Base-by-base conservation (phyloP, 2,329 filamentous ascomycete species). In the Trichoderma sp. region DNA sequence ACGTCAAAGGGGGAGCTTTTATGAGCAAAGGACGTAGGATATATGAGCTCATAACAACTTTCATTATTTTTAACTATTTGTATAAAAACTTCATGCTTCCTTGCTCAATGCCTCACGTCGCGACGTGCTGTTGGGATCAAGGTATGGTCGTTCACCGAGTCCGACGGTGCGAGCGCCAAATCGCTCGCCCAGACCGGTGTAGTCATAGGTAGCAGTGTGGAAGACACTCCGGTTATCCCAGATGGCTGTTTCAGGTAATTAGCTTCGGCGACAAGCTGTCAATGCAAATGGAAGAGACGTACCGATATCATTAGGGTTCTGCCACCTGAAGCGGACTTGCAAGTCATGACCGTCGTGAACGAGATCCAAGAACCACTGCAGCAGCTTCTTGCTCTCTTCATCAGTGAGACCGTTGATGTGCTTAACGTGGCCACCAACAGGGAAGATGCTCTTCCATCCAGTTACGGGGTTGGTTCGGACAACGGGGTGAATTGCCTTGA, bases 221-320 rank as follows among this genome's bases (percentile, higher is more conserved):
- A 87, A 90, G 1, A 87, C 87, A n/a, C 85, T 87, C 8, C 89
- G 83, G 78, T 91, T 90, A 77, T 91, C 89, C 89, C 89, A 91
- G 77, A 91, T 89, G 1, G 88, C 89, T 79, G 83, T 71, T 21
- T 6, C 3, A 14, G 33, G 31, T 4, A 8, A 21, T 74, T 59
- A 74, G 62, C 1, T 2, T 14, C 14, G 18, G 12, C 27, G 27
- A 27, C 27, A 27, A 27, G 27, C 27, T 14, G 3, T 27, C 6
- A 24, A 31, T 3, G 3, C 7, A 18, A 71, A 21, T 0, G 6
- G 11, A 45, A 21, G 1, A 14, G 29, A 77, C 80, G 62, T 76
- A 82, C 81, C 81, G 33, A 83, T 78, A 38, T 91, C 89, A 66
- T 88, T 86, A 8, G 81, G 80, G 62, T 84, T 81, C 75, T 84